These are phyloP conservation scores for Pseudopediastrum boryanum DNA, from an alignment of 139 green algal species.

Conservation along the genomic window DNA sequence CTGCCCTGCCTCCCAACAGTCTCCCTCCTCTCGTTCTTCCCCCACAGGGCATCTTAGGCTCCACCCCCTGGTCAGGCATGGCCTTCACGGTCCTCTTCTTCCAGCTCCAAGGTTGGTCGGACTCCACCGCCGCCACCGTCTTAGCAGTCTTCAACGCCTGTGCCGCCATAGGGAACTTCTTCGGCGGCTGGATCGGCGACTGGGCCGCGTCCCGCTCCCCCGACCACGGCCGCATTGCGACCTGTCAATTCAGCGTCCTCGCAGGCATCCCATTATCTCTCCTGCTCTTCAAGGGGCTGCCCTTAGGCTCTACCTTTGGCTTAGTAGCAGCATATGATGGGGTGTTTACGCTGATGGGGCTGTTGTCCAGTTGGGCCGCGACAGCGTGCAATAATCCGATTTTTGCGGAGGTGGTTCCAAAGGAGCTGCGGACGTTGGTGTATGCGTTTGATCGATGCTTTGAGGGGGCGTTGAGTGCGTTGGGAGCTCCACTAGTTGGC, in stretches of 20 bases:
- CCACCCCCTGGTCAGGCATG: constrained; percentile 58
- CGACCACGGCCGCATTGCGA: constrained; percentile 53
- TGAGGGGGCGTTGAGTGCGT: constrained; percentile 53
- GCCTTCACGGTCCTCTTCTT: constrained; percentile 72
- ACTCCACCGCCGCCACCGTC: constrained; percentile 40
- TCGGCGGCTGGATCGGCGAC: constrained; percentile 57
- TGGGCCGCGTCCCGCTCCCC: constrained; percentile 42
- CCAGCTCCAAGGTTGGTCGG: constrained; percentile 67
- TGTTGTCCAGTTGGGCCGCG: constrained; percentile 54
- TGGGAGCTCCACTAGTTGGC: constrained; percentile 61
- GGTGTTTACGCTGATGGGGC: constrained; percentile 31
- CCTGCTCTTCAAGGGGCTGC: constrained; percentile 46
- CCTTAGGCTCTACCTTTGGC: constrained; percentile 4
- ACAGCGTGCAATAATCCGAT: constrained; percentile 61
- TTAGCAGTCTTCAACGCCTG: constrained; percentile 56
- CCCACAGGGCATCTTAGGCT: constrained; percentile 66
- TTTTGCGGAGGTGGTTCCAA: constrained; percentile 77
- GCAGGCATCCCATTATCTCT: constrained; percentile 47
- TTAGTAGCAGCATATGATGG: constrained; percentile 41
- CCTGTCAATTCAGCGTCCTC: constrained; percentile 56
- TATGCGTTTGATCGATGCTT: constrained; percentile 80
- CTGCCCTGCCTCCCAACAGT: too few species aligned
- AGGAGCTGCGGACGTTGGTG: constrained; percentile 58
- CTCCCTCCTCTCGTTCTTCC: too few species aligned
- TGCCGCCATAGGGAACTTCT: constrained; percentile 40